Evolutionary conservation across 2,329 filamentous ascomycete species (phyloP).

Genomic region (Cladosporium sp.): DNA sequence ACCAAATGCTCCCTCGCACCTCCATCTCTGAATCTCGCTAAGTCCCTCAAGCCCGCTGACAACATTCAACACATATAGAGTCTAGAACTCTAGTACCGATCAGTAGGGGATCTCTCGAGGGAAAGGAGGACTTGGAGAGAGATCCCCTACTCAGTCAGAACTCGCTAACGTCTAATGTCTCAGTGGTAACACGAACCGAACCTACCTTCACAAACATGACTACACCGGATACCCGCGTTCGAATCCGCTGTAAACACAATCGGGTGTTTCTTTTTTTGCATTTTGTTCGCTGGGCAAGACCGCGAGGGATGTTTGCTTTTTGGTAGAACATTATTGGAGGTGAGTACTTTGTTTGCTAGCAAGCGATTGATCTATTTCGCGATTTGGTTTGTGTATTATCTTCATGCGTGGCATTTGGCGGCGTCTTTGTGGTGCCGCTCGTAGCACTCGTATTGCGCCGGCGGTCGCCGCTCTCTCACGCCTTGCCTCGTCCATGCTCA

Average conservation of each 20-base stretch:
- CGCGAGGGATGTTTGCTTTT: neutral
- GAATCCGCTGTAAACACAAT: constrained; percentile 2
- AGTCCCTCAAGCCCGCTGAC: neutral
- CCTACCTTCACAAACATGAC: neutral
- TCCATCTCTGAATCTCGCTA: neutral
- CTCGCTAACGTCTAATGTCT: neutral
- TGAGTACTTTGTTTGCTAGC: neutral
- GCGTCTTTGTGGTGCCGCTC: neutral
- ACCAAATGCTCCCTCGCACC: neutral
- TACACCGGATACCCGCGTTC: constrained; percentile 1
- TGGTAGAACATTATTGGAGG: neutral
- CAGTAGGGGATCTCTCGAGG: constrained; percentile 1
- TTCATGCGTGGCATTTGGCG: neutral
- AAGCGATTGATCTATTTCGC: neutral
- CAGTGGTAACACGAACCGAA: neutral
- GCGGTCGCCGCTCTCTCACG: neutral
- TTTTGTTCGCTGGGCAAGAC: neutral
- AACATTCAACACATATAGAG: neutral
- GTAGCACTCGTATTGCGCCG: neutral
- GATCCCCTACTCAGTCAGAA: constrained; percentile 1
- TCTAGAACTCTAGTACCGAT: neutral
- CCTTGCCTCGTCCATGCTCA: neutral
- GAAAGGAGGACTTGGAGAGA: constrained; percentile 3
- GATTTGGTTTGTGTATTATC: neutral
- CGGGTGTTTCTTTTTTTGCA: constrained; percentile 1